These are phyloP conservation scores for Bromus sterilis DNA, from an alignment of 176 grass and related monocot genomes.

Conservation along the genomic window DNA sequence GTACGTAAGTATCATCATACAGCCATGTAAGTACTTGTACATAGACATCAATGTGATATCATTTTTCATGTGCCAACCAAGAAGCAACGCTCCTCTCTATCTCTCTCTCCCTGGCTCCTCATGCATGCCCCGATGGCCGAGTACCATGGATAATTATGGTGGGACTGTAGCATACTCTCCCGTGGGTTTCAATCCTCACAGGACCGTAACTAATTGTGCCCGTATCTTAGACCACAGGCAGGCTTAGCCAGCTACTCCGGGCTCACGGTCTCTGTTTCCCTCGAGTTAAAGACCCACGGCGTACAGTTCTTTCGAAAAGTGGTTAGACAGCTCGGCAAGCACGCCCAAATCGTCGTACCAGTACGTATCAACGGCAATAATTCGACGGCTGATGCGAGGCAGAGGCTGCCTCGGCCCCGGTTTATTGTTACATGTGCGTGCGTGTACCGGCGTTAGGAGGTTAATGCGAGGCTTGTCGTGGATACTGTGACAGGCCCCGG, in stretches of 20 bases:
- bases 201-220: neutral
- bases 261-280: neutral
- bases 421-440: neutral
- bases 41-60: constrained; percentile 8
- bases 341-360: neutral
- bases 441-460: neutral
- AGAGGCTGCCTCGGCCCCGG: neutral
- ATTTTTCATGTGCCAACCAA: constrained; percentile 10
- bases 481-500: neutral
- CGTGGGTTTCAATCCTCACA: neutral
- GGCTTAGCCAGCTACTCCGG: neutral
- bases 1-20: neutral
- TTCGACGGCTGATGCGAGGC: neutral
- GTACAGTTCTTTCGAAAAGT: neutral
- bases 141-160: neutral
- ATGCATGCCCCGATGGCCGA: neutral
- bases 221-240: neutral
- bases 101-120: neutral
- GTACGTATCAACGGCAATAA: neutral
- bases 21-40: neutral
- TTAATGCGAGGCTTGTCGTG: neutral
- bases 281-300: neutral
- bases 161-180: neutral
- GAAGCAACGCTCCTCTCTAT: neutral
- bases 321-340: neutral